Evolutionary conservation across 495 filamentous ascomycete genomes (phyloP).

Genomic region (Cudoniella acicularis): DNA sequence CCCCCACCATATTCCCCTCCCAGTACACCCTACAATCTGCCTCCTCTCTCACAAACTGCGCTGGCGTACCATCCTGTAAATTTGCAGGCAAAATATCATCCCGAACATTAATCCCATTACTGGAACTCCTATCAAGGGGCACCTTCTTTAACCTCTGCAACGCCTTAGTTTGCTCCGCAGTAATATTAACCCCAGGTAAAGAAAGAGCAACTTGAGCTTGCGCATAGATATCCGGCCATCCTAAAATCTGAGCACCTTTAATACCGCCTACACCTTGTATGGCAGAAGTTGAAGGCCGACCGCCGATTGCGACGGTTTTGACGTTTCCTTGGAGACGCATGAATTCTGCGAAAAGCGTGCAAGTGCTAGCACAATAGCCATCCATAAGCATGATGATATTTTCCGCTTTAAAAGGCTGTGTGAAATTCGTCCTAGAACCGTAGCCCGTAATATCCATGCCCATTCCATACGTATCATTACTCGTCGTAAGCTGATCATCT

Average conservation of each 20-base stretch:
- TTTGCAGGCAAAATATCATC: conserved; percentile 35
- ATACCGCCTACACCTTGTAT: conserved; percentile 64
- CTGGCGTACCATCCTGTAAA: conserved; percentile 29
- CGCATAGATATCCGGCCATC: conserved; percentile 7
- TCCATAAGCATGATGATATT: conserved; percentile 47
- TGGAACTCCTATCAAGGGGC: conserved; percentile 8
- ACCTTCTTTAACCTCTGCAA: conserved; percentile 5
- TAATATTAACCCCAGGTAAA: not conserved
- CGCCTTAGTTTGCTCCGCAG: conserved; percentile 6
- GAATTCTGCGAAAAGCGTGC: conserved; percentile 55
- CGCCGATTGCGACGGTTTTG: conserved; percentile 58
- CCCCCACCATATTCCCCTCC: conserved; percentile 20
- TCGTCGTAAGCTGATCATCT: conserved; percentile 20
- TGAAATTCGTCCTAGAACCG: conserved; percentile 31
- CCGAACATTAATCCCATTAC: conserved; percentile 34
- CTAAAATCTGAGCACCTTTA: conserved; percentile 41
- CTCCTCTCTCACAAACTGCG: conserved; percentile 20
- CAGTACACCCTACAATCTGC: conserved; percentile 25
- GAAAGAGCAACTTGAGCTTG: conserved; percentile 2
- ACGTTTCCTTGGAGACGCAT: conserved; percentile 53
- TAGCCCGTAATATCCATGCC: conserved; percentile 37
- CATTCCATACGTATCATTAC: not conserved
- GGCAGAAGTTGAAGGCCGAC: conserved; percentile 47
- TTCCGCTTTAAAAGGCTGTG: conserved; percentile 36
- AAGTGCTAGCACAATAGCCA: conserved; percentile 63